phyloP scores from a whole-genome alignment of 2,329 filamentous ascomycete genomes.

The Acephala macrosclerotiorum region DNA sequence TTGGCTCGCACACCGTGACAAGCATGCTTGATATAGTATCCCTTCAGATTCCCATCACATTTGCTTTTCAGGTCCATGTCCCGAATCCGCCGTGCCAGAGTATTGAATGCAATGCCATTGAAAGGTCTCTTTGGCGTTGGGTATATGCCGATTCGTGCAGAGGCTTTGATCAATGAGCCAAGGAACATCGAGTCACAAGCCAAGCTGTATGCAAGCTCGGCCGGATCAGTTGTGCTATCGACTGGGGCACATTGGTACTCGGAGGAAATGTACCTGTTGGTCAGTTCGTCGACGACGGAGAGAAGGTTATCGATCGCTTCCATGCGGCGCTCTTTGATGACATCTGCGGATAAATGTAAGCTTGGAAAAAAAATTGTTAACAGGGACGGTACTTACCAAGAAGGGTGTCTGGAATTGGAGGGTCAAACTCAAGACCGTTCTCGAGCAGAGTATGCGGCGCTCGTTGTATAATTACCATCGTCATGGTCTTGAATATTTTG shows the following conservation, averaged over 20 bases:
- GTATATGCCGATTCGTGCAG: constrained; percentile 11
- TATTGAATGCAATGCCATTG: not conserved
- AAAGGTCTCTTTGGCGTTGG: constrained; percentile 22
- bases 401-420: constrained; percentile 1
- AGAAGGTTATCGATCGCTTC: not conserved
- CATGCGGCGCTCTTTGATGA: not conserved
- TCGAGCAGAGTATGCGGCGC: not conserved
- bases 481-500: constrained; percentile 7
- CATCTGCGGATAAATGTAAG: not conserved
- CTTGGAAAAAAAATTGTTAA: not conserved
- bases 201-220: not conserved
- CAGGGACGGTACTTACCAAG: not conserved
- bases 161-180: constrained; percentile 29
- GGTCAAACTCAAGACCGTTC: not conserved
- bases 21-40: not conserved
- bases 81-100: not conserved
- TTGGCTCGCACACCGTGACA: not conserved
- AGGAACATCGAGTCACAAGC: constrained; percentile 27
- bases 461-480: not conserved
- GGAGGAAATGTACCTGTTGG: not conserved
- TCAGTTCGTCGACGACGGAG: not conserved
- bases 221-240: not conserved
- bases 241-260: not conserved
- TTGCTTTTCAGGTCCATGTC: constrained; percentile 1
- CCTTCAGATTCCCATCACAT: constrained; percentile 9